Percentiles rank a stretch among this genome's conserved stretches.
Conservation (phyloP, 495 filamentous ascomycete genomes). For the Cercophora sp. region DNA sequence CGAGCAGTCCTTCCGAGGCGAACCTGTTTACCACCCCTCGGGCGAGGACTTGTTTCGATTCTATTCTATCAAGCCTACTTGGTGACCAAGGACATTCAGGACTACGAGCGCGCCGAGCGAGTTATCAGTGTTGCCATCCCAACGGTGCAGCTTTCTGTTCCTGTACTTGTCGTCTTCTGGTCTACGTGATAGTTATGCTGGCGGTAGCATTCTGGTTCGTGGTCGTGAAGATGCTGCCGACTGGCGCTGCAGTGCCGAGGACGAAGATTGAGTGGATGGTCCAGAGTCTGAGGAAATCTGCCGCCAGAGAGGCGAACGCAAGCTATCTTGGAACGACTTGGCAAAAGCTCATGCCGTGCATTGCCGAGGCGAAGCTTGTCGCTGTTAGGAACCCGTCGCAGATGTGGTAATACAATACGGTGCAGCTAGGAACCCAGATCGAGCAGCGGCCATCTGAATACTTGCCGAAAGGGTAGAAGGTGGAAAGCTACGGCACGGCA, state of each 20-base stretch:
- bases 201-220: conserved; percentile 1
- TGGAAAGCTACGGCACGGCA: too few relatives aligned
- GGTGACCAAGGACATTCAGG: conserved; percentile 4
- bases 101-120: background rate
- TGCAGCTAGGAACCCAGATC: too few relatives aligned
- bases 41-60: conserved; percentile 6
- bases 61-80: conserved; percentile 11
- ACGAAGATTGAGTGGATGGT: conserved; percentile 12
- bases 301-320: too few relatives aligned
- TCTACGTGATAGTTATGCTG: background rate
- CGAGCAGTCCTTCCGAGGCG: background rate
- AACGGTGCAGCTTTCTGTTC: conserved; percentile 1
- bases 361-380: too few relatives aligned
- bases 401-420: too few relatives aligned
- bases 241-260: background rate
- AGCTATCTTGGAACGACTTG: too few relatives aligned
- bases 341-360: too few relatives aligned
- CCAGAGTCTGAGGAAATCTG: too few relatives aligned
- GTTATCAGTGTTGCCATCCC: background rate
- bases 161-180: conserved; percentile 2
- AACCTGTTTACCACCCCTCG: background rate
- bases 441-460: too few relatives aligned
- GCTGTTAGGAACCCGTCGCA: too few relatives aligned
- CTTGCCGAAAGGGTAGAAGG: too few relatives aligned
- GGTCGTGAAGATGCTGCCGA: background rate